Evolutionary conservation across 2,329 filamentous ascomycete genomes (phyloP).

Genomic region (Diaporthe sp.): DNA sequence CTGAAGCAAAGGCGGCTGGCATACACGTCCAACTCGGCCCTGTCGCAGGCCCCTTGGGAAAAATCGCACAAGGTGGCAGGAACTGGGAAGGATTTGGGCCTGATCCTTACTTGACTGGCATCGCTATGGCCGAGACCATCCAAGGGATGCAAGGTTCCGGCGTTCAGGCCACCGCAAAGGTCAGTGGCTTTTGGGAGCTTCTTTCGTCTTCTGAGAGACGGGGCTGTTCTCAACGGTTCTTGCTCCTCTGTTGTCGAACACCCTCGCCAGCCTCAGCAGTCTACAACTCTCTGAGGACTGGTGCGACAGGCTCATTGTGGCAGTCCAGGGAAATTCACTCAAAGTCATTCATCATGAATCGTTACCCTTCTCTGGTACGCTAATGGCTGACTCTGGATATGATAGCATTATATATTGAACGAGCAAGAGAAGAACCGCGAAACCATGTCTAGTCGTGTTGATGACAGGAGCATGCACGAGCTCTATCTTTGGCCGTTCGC

Average conservation of each 20-base stretch:
- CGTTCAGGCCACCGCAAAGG: conserved; percentile 66
- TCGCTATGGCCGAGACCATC: conserved; percentile 74
- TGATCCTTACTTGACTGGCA: conserved; percentile 80
- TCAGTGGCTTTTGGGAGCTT: not conserved
- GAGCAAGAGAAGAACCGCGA: conserved; percentile 76
- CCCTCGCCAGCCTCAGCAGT: not conserved
- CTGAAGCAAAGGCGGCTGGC: conserved; percentile 78
- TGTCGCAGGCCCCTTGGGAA: conserved; percentile 81
- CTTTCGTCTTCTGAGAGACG: not conserved
- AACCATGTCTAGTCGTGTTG: conserved; percentile 68
- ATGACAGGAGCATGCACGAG: conserved; percentile 78
- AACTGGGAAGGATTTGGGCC: conserved; percentile 89
- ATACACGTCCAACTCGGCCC: conserved; percentile 83
- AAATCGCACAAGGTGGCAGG: conserved; percentile 79
- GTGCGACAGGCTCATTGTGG: not conserved
- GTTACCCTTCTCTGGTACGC: not conserved
- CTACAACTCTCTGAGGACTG: not conserved
- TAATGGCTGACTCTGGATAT: not conserved
- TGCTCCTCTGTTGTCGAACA: not conserved
- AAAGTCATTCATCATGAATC: not conserved
- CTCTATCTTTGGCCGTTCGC: conserved; percentile 73
- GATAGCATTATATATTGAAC: conserved; percentile 73
- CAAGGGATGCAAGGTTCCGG: conserved; percentile 67
- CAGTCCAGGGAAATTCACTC: not conserved
- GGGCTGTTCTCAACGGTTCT: not conserved